phyloP scores from a whole-genome alignment of 1,139 yeast species.

The Yamadazyma trypodendri region DNA sequence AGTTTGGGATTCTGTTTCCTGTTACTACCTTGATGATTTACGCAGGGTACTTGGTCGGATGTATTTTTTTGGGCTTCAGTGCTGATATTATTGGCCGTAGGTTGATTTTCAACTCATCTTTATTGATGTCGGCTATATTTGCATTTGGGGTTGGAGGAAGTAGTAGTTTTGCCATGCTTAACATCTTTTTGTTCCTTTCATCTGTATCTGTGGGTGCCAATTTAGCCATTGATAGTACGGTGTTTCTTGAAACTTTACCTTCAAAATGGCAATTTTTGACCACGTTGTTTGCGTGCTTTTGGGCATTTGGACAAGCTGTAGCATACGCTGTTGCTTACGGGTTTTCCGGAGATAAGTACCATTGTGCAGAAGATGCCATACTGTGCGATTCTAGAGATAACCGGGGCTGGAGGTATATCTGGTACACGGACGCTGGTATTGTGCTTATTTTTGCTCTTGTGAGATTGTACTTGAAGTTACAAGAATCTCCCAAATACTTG shows the following conservation, averaged over 20 bases:
- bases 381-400: conserved; percentile 30
- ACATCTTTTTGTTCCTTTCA: conserved; percentile 22
- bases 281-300: conserved; percentile 35
- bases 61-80: conserved; percentile 51
- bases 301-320: conserved; percentile 37
- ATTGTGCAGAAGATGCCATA: conserved; percentile 19
- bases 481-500: conserved; percentile 37
- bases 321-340: conserved; percentile 33
- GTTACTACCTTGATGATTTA: conserved; percentile 16
- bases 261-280: conserved; percentile 16
- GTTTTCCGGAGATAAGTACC: conserved; percentile 25
- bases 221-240: conserved; percentile 28
- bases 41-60: conserved; percentile 49
- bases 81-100: conserved; percentile 55
- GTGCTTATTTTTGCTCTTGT: conserved; percentile 28
- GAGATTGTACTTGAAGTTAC: conserved; percentile 26
- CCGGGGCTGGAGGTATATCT: conserved; percentile 37
- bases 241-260: conserved; percentile 28
- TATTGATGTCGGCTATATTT: conserved; percentile 22
- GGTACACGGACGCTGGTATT: conserved; percentile 31
- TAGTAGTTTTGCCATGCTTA: conserved; percentile 28
- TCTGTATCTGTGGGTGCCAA: conserved; percentile 29
- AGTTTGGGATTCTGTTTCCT: conserved; percentile 19
- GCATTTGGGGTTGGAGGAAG: conserved; percentile 27
- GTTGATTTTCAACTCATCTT: conserved; percentile 44